A percentile compares a stretch with the other conserved stretches of the same genome.
phyloP scores from a whole-genome alignment of 805 yeast species.

The Wickerhamiella sorbophila region DNA sequence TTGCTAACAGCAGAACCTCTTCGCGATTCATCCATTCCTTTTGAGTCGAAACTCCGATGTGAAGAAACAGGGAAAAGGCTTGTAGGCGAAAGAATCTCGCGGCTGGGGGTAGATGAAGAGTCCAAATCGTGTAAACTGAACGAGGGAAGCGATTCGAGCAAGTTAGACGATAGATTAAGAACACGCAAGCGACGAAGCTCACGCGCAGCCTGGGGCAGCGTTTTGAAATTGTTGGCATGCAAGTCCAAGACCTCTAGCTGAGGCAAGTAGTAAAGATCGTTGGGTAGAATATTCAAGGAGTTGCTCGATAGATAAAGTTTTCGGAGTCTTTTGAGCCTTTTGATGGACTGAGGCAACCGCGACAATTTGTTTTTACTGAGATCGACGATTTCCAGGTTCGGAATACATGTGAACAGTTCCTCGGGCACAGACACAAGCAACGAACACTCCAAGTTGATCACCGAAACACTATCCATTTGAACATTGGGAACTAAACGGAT shows the following conservation, averaged over 20 bases:
- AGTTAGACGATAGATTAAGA: slow-evolving; percentile 20
- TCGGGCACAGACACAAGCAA: slow-evolving; percentile 62
- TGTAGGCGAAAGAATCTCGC: neutral
- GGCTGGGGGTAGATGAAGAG: neutral
- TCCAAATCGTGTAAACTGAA: neutral
- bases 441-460: slow-evolving; percentile 67
- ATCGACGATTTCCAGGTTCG: slow-evolving; percentile 55
- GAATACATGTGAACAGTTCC: slow-evolving; percentile 44
- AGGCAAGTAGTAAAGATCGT: slow-evolving; percentile 43
- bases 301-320: slow-evolving; percentile 61
- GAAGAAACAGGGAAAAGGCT: neutral
- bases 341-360: slow-evolving; percentile 55
- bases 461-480: slow-evolving; percentile 27
- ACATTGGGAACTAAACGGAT: neutral
- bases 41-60: neutral
- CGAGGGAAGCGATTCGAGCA: slow-evolving; percentile 11
- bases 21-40: neutral
- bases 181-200: slow-evolving; percentile 27
- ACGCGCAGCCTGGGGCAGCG: slow-evolving; percentile 56
- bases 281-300: slow-evolving; percentile 58
- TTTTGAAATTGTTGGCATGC: slow-evolving; percentile 70
- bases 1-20: neutral
- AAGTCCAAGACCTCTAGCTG: slow-evolving; percentile 56
- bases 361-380: slow-evolving; percentile 75
- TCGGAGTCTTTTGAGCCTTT: slow-evolving; percentile 41